Evolutionary conservation across 306 rosid species (phyloP), one percentile per base, ranked within the genome.

Genomic region (Begonia loranthoides): DNA sequence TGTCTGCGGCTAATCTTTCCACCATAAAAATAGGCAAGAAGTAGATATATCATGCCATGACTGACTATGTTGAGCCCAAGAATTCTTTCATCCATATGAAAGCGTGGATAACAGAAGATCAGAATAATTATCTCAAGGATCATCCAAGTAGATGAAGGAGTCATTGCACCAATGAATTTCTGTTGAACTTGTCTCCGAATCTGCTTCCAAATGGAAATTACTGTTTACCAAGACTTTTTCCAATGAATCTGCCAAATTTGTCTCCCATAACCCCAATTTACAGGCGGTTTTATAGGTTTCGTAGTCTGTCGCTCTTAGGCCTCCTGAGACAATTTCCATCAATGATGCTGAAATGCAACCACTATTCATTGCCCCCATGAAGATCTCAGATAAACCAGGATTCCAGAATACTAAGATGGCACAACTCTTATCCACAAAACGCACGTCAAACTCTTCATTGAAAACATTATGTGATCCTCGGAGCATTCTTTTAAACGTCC

Each of bases 371-470:
- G 61, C 62, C 38, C 74, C 60, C 28, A 79, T 45, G 58, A 89
- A 76, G 9, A 66, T 58, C 70, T 67, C 47, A 1, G 90, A 78
- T 14, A 73, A 39, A 47, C 85, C 82, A 0, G 69, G 73, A 64
- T 68, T 52, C 87, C 81, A 72, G 72, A 89, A 85, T 41, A 89
- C 87, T 44, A 82, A 68, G 50, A 89, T 64, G 54, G 94, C 95
- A 54, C 94, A 82, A 41, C 76, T 85, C 73, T 73, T 79, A 19
- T 79, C 95, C 10, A 77, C 83, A 5, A 77, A 64, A 57, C 76
- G 74, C 43, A 85, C 77, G 57, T 89, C 95, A 56, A 89, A 85
- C 9, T 82, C 94, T 60, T 65, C 61, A 1, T 67, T 70, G 74
- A 85, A 82, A 40, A 79, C 64, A 6, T 54, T 56, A 13, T 82